Percentiles rank a stretch among this genome's conserved stretches.
These are phyloP conservation scores for Chaetomium cochliodes DNA, from an alignment of 495 filamentous ascomycete genomes.

Conservation along the genomic window DNA sequence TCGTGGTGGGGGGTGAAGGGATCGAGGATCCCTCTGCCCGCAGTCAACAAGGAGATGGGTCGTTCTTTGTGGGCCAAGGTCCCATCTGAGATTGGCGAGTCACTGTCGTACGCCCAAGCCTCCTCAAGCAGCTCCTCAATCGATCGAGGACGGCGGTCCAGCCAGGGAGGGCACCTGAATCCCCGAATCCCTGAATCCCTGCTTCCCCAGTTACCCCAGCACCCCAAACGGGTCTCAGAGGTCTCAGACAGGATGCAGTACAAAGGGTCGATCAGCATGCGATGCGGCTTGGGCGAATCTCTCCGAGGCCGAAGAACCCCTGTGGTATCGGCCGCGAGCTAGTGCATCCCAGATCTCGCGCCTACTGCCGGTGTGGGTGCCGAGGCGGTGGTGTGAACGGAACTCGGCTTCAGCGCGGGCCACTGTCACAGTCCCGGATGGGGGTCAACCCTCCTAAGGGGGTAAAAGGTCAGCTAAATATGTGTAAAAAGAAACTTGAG, in stretches of 20 bases:
- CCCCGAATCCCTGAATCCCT: constrained; percentile 1
- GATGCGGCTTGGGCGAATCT: neutral
- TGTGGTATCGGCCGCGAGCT: constrained; percentile 6
- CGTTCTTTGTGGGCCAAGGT: neutral
- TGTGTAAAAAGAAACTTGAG: too few relatives aligned
- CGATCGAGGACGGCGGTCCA: neutral
- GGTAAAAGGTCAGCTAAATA: too few relatives aligned
- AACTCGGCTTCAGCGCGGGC: too few relatives aligned
- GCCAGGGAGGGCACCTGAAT: neutral
- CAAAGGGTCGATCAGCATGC: constrained; percentile 11
- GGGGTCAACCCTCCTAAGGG: too few relatives aligned
- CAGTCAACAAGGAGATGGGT: too few relatives aligned
- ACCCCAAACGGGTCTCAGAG: neutral
- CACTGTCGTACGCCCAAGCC: neutral
- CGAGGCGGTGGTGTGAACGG: neutral
- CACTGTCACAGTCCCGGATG: too few relatives aligned
- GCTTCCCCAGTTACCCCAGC: neutral
- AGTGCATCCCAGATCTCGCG: constrained; percentile 11
- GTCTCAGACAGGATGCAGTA: constrained; percentile 4
- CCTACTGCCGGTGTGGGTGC: neutral
- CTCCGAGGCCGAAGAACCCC: neutral
- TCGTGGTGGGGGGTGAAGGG: constrained; percentile 10
- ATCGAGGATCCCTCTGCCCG: neutral
- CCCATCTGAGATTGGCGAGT: constrained; percentile 1
- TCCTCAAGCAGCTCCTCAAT: neutral